A percentile compares a stretch with the other conserved stretches of the same genome.
phyloP scores from a whole-genome alignment of 2,329 filamentous ascomycete genomes.

The Kalaharituber pfeilii region DNA sequence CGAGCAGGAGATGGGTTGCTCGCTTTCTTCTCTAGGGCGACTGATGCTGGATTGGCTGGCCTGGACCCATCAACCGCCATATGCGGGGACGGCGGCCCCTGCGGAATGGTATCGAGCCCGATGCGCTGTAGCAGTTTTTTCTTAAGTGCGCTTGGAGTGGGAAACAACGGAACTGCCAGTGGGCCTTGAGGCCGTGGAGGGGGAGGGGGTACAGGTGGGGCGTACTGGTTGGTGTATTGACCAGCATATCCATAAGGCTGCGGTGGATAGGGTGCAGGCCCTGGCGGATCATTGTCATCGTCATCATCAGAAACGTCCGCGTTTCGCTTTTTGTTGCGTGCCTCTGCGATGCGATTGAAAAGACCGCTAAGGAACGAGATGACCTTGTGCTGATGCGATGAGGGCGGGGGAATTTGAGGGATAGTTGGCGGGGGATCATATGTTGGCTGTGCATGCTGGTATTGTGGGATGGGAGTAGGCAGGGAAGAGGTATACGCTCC shows the following conservation, averaged over 20 bases:
- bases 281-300: background rate
- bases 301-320: background rate
- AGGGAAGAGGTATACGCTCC: too few relatives aligned
- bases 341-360: background rate
- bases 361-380: background rate
- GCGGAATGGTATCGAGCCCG: background rate
- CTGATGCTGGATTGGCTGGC: too few relatives aligned
- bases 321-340: background rate
- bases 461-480: too few relatives aligned
- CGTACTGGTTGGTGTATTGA: background rate
- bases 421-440: background rate
- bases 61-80: too few relatives aligned
- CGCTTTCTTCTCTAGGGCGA: too few relatives aligned
- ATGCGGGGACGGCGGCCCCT: background rate
- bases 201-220: background rate
- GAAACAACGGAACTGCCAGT: background rate
- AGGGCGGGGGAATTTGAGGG: conserved; percentile 4
- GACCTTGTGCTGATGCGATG: background rate
- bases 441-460: background rate
- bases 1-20: background rate
- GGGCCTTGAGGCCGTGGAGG: background rate
- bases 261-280: background rate
- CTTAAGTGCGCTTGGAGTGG: background rate
- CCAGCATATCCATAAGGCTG: too few relatives aligned
- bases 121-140: background rate